phyloP scores from a whole-genome alignment of 495 filamentous ascomycete species.

The Recurvomyces mirabilis region DNA sequence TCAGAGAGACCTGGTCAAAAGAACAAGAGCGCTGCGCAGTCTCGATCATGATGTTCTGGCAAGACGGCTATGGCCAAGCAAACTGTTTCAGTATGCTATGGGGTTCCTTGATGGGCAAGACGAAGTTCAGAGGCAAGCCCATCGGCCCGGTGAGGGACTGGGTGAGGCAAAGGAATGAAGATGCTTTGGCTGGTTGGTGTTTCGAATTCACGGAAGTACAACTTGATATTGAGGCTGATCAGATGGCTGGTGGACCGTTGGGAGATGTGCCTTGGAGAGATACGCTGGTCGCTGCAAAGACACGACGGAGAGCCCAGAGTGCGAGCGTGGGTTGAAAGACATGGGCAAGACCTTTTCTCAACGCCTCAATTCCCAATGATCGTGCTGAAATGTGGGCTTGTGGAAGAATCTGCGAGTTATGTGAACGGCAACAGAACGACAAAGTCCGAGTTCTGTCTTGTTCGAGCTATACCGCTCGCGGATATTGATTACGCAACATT shows the following conservation, averaged over 20 bases:
- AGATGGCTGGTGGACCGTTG: neutral
- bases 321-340: too few relatives aligned
- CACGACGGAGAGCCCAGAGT: too few relatives aligned
- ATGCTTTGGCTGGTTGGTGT: neutral
- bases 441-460: too few relatives aligned
- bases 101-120: slow-evolving; percentile 3
- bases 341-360: too few relatives aligned
- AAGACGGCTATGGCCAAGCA: neutral
- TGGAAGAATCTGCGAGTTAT: too few relatives aligned
- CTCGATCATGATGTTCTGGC: slow-evolving; percentile 3
- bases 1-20: neutral
- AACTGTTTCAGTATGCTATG: slow-evolving; percentile 1
- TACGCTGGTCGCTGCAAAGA: too few relatives aligned
- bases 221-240: neutral
- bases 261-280: too few relatives aligned
- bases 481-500: too few relatives aligned
- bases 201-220: neutral
- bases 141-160: neutral
- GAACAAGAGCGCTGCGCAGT: slow-evolving; percentile 1
- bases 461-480: too few relatives aligned
- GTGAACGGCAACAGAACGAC: too few relatives aligned
- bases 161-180: neutral
- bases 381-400: too few relatives aligned
- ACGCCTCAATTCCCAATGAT: too few relatives aligned
- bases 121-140: neutral